phyloP scores from a whole-genome alignment of 805 yeast species.

The Scheffersomyces lignosus region DNA sequence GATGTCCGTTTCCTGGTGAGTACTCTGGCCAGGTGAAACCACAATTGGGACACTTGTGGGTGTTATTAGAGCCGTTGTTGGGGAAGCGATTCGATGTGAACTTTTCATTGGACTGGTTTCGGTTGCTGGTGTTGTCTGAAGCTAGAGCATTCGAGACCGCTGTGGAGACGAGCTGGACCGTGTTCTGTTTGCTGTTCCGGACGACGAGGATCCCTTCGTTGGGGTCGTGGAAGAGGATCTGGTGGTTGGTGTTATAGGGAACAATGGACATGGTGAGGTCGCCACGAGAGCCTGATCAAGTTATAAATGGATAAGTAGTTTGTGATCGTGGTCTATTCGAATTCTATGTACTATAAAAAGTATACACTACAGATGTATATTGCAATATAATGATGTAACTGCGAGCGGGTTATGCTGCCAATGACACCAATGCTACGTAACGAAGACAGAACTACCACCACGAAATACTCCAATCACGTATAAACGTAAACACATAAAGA shows the following conservation, averaged over 20 bases:
- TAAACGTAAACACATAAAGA: too few relatives aligned
- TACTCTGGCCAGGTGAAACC: constrained; percentile 27
- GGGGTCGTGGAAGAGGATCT: constrained; percentile 37
- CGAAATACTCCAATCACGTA: too few relatives aligned
- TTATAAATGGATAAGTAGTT: constrained; percentile 1
- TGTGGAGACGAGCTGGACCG: constrained; percentile 25
- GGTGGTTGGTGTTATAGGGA: constrained; percentile 32
- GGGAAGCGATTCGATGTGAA: not conserved
- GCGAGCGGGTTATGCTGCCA: not conserved
- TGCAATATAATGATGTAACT: not conserved
- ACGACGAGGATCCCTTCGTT: constrained; percentile 33
- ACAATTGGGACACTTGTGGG: constrained; percentile 28
- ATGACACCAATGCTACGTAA: not conserved
- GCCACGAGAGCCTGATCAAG: too few relatives aligned
- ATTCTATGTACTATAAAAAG: not conserved
- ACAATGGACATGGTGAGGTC: constrained; percentile 34
- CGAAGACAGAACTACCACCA: too few relatives aligned
- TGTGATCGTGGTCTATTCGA: not conserved
- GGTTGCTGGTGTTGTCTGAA: constrained; percentile 1
- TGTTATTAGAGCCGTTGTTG: not conserved
- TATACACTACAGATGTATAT: not conserved
- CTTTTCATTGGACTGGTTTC: not conserved
- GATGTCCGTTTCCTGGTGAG: not conserved
- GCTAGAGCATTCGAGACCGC: not conserved
- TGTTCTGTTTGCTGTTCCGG: constrained; percentile 32